These are phyloP conservation scores for Linnemannia elongata DNA, from an alignment of 192 early-diverging fungal genomes.

Conservation along the genomic window DNA sequence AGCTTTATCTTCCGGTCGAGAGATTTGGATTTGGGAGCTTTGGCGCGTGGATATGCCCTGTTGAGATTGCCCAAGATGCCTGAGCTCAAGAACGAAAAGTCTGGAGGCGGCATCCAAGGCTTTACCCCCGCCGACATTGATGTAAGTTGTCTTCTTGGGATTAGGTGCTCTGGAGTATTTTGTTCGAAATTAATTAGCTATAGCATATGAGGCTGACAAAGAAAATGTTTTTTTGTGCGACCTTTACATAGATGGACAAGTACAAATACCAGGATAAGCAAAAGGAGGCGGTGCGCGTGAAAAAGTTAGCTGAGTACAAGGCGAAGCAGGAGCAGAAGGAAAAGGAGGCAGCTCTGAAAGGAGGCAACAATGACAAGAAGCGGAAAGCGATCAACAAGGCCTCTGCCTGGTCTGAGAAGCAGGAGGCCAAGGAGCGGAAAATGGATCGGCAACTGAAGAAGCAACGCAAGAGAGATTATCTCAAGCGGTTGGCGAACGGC, in stretches of 20 bases:
- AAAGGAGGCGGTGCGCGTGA: slow-evolving; percentile 75
- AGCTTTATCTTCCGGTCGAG: slow-evolving; percentile 91
- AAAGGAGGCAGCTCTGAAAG: slow-evolving; percentile 46
- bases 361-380: slow-evolving; percentile 55
- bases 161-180: background rate
- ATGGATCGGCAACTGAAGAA: slow-evolving; percentile 78
- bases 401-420: slow-evolving; percentile 80
- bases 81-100: slow-evolving; percentile 77
- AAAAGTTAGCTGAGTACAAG: slow-evolving; percentile 62
- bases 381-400: slow-evolving; percentile 42
- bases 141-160: slow-evolving; percentile 30
- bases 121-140: slow-evolving; percentile 57
- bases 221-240: slow-evolving; percentile 5
- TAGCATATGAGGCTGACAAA: background rate
- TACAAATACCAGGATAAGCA: slow-evolving; percentile 80
- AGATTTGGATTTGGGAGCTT: slow-evolving; percentile 81
- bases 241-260: slow-evolving; percentile 62
- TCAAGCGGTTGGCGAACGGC: slow-evolving; percentile 58
- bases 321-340: slow-evolving; percentile 48
- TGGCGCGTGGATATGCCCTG: slow-evolving; percentile 87
- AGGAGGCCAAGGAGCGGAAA: slow-evolving; percentile 74
- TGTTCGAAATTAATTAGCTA: background rate
- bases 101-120: slow-evolving; percentile 58
- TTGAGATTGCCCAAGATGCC: slow-evolving; percentile 94
- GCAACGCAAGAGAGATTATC: slow-evolving; percentile 65